These are phyloP conservation scores for Dioscorea dumetorum DNA, from an alignment of 106 monocot species.

Conservation along the genomic window DNA sequence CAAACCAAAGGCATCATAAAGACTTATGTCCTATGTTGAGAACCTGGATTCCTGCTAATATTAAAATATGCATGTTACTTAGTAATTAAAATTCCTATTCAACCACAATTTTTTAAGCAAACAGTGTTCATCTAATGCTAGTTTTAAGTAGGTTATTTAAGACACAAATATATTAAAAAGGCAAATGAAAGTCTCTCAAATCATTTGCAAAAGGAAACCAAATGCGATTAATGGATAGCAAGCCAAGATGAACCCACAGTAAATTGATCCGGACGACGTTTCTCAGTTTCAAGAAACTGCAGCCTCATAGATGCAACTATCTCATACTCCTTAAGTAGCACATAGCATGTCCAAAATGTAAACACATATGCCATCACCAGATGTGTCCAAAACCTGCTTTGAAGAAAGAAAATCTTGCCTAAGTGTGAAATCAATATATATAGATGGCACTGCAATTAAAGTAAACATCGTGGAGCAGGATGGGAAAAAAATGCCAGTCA, in stretches of 20 bases:
- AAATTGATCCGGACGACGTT: slow-evolving; percentile 83
- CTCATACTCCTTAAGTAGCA: slow-evolving; percentile 67
- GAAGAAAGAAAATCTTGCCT: neutral
- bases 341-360: slow-evolving; percentile 83
- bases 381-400: slow-evolving; percentile 63
- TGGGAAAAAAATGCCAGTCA: too few species aligned
- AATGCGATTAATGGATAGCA: neutral
- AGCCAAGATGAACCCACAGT: slow-evolving; percentile 41
- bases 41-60: neutral
- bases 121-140: too few species aligned
- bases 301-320: slow-evolving; percentile 72
- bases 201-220: too few species aligned
- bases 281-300: slow-evolving; percentile 72
- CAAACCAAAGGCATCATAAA: neutral
- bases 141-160: too few species aligned
- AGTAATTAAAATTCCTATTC: too few species aligned
- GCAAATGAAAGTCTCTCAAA: too few species aligned
- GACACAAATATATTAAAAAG: too few species aligned
- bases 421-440: too few species aligned
- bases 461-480: too few species aligned
- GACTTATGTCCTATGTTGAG: neutral
- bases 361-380: slow-evolving; percentile 70
- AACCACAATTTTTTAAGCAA: too few species aligned
- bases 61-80: neutral
- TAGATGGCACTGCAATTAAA: too few species aligned